These are phyloP conservation scores for Anisodus tanguticus DNA, from an alignment of 257 asterid genomes.

Conservation along the genomic window DNA sequence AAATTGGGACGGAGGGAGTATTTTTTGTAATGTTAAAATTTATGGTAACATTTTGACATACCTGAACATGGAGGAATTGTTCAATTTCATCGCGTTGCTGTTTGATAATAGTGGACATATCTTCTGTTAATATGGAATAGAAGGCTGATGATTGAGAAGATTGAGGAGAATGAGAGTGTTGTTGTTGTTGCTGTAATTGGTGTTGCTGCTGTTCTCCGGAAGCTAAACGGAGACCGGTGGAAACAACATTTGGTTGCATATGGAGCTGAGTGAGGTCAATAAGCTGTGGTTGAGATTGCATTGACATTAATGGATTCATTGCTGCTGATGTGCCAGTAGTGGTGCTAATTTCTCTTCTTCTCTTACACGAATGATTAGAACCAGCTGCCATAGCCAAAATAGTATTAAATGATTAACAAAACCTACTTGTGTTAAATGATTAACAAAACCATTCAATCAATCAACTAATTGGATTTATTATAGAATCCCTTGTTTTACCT, in stretches of 20 bases:
- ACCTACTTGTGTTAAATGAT: neutral
- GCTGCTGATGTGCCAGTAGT: slow-evolving; percentile 7
- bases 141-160: slow-evolving; percentile 48
- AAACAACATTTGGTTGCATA: slow-evolving; percentile 39
- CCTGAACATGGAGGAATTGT: slow-evolving; percentile 35
- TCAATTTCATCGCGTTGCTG: slow-evolving; percentile 53
- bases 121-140: slow-evolving; percentile 41
- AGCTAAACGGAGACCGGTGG: slow-evolving; percentile 53
- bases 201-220: slow-evolving; percentile 37
- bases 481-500: slow-evolving; percentile 35
- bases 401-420: neutral
- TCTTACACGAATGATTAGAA: slow-evolving; percentile 38
- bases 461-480: neutral
- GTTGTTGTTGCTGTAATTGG: slow-evolving; percentile 23
- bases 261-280: slow-evolving; percentile 46
- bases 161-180: slow-evolving; percentile 42
- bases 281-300: slow-evolving; percentile 37
- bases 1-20: neutral
- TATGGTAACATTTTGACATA: neutral
- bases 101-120: slow-evolving; percentile 41
- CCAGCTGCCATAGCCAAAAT: slow-evolving; percentile 31
- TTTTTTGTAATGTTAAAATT: neutral
- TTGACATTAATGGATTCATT: slow-evolving; percentile 34
- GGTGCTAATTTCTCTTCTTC: slow-evolving; percentile 40
- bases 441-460: neutral